phyloP scores from a whole-genome alignment of 192 early-diverging fungal genomes.

The Coemansia biformis region DNA sequence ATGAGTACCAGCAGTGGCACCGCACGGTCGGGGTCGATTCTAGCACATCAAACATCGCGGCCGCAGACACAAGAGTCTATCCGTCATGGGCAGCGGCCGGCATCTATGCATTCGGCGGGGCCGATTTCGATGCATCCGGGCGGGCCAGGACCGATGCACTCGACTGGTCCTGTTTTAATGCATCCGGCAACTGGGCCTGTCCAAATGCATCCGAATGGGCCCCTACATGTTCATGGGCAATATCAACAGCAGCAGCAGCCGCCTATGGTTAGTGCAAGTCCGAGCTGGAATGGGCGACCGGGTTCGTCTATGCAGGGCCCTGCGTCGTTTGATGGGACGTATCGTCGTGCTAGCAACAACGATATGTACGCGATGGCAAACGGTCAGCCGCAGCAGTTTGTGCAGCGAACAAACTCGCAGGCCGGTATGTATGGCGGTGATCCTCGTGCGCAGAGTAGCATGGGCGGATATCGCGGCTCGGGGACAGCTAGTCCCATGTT shows the following conservation, averaged over 20 bases:
- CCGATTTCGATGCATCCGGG: too few relatives aligned
- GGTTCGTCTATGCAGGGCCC: slow-evolving; percentile 36
- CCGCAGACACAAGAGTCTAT: slow-evolving; percentile 27
- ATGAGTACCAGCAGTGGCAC: slow-evolving; percentile 19
- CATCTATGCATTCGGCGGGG: slow-evolving; percentile 18
- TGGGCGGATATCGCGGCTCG: slow-evolving; percentile 11
- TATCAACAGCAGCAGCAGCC: slow-evolving; percentile 4
- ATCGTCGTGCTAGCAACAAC: slow-evolving; percentile 43
- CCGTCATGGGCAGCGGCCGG: slow-evolving; percentile 19
- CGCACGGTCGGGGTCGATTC: slow-evolving; percentile 21
- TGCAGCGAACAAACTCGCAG: slow-evolving; percentile 25
- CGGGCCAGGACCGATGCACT: too few relatives aligned
- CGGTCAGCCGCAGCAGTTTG: slow-evolving; percentile 5
- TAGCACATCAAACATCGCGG: slow-evolving; percentile 5
- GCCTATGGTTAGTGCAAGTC: slow-evolving; percentile 8
- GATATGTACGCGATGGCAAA: slow-evolving; percentile 35
- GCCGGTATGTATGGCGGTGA: slow-evolving; percentile 4
- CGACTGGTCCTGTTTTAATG: too few relatives aligned
- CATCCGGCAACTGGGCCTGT: too few relatives aligned
- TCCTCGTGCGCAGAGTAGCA: slow-evolving; percentile 21
- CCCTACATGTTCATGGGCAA: too few relatives aligned
- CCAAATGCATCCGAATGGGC: too few relatives aligned
- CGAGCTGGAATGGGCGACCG: slow-evolving; percentile 31
- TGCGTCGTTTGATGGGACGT: slow-evolving; percentile 10
- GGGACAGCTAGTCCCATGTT: slow-evolving; percentile 12